Conservation (phyloP, 495 filamentous ascomycete genomes). For the Penicillium manginii region DNA sequence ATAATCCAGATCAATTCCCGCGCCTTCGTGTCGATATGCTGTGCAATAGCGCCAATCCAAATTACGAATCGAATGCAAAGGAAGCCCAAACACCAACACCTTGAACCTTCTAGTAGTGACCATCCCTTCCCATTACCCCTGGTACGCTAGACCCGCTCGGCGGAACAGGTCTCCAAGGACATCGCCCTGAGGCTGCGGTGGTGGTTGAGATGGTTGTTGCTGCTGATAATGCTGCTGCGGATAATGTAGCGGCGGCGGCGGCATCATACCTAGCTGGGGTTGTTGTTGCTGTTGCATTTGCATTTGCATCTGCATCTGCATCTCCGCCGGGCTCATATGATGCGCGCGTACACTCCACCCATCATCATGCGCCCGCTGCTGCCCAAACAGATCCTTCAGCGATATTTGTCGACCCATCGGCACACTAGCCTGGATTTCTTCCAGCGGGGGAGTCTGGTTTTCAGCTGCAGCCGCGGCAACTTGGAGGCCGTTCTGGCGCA, state of each 20-base stretch:
- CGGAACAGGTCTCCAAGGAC: conserved; percentile 49
- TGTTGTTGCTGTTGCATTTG: conserved; percentile 7
- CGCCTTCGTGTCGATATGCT: conserved; percentile 1
- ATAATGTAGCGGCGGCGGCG: conserved; percentile 19
- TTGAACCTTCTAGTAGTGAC: conserved; percentile 11
- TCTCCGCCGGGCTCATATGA: conserved; percentile 31
- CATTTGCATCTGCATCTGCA: conserved; percentile 5
- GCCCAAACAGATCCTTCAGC: conserved; percentile 58
- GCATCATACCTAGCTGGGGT: conserved; percentile 18
- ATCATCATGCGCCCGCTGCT: conserved; percentile 56
- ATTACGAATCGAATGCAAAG: neutral
- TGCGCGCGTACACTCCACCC: conserved; percentile 54
- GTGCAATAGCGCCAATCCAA: neutral
- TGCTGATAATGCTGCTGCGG: conserved; percentile 8
- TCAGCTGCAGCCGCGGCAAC: conserved; percentile 38
- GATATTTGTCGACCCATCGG: conserved; percentile 59
- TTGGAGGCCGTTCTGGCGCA: conserved; percentile 43
- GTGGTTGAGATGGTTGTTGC: conserved; percentile 1
- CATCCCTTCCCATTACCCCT: conserved; percentile 26
- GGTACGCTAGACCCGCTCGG: conserved; percentile 44
- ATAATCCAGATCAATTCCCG: neutral
- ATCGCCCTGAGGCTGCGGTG: conserved; percentile 31
- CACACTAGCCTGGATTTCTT: conserved; percentile 41
- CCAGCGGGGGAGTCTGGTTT: conserved; percentile 30
- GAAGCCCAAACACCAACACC: neutral